These are phyloP conservation scores for Kazachstania psychrophila DNA, from an alignment of 805 yeast genomes.

Conservation along the genomic window DNA sequence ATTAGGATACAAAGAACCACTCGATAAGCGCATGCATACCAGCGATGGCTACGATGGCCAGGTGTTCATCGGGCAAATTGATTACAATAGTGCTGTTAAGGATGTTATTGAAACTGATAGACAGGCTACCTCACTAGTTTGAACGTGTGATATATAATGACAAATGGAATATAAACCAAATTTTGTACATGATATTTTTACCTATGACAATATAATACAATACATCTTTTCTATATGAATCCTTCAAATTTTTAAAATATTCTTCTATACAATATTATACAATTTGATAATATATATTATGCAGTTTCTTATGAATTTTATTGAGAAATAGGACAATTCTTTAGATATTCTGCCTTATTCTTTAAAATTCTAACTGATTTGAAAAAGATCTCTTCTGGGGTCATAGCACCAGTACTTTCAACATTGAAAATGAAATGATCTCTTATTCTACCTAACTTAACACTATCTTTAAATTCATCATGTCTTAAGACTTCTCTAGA, in stretches of 20 bases:
- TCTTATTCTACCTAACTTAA: conserved; percentile 81
- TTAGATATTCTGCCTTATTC: conserved; percentile 73
- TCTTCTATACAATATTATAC: no score
- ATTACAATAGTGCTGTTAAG: conserved; percentile 25
- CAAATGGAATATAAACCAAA: no score
- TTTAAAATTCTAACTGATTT: conserved; percentile 79
- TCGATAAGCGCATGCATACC: conserved; percentile 7
- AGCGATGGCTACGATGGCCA: conserved; percentile 42
- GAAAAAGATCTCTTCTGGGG: conserved; percentile 91
- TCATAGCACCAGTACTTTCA: conserved; percentile 94
- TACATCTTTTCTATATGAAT: no score
- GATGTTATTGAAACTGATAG: background rate
- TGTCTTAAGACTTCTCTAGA: conserved; percentile 94
- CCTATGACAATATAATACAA: no score
- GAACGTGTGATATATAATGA: no score
- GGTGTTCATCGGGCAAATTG: conserved; percentile 30
- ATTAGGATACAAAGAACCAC: conserved; percentile 12
- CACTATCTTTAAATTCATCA: conserved; percentile 80
- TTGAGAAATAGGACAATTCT: conserved; percentile 68
- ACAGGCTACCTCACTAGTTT: no score
- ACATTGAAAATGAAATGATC: conserved; percentile 92
- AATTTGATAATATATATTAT: conserved; percentile 1
- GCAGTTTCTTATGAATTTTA: conserved; percentile 13
- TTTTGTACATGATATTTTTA: no score
- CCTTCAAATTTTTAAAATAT: no score